phyloP scores from a whole-genome alignment of 176 grass and related monocot species.

The Tuctoria greenei region DNA sequence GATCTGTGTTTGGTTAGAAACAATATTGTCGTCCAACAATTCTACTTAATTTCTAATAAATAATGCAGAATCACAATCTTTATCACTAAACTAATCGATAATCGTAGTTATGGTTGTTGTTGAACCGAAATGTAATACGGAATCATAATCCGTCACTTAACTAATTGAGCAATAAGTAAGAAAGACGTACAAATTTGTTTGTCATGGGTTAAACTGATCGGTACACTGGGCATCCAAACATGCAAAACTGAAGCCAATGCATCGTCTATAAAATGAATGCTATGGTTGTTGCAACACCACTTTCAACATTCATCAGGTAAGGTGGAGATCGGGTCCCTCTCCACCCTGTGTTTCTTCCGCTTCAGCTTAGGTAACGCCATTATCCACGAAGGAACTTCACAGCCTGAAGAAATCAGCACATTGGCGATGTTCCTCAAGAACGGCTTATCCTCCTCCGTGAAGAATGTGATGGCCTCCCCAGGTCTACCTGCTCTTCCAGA shows the following conservation, averaged over 20 bases:
- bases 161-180: not conserved
- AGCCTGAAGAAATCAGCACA: slow-evolving; percentile 71
- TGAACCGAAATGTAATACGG: not conserved
- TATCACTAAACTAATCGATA: no score
- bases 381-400: slow-evolving; percentile 93
- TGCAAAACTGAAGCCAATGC: slow-evolving; percentile 45
- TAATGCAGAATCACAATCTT: no score
- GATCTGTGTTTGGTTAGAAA: not conserved
- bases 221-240: slow-evolving; percentile 25
- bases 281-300: not conserved
- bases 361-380: slow-evolving; percentile 79
- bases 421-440: slow-evolving; percentile 90
- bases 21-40: not conserved
- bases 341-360: slow-evolving; percentile 72
- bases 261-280: slow-evolving; percentile 22
- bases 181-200: not conserved
- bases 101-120: no score
- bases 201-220: not conserved
- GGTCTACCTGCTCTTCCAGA: slow-evolving; percentile 83
- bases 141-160: not conserved
- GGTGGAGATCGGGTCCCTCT: slow-evolving; percentile 62
- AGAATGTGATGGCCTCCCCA: slow-evolving; percentile 84
- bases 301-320: slow-evolving; percentile 50
- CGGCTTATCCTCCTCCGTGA: slow-evolving; percentile 92
- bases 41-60: no score